A percentile compares a stretch with the other conserved stretches of the same genome.
Conservation (phyloP, 129 eudicot species). For the Glebionis coronaria region DNA sequence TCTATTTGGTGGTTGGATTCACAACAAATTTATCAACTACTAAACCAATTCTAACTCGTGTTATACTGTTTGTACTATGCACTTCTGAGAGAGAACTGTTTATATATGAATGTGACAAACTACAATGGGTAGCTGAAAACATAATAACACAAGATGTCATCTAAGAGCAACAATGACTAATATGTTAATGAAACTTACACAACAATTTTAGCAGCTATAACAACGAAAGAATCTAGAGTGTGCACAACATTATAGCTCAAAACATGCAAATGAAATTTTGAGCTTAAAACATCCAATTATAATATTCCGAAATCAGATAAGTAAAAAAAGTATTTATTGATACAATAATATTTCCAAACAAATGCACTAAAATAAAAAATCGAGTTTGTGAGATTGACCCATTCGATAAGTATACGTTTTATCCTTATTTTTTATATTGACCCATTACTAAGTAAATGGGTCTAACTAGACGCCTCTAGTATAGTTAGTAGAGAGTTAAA, state of each 20-base stretch:
- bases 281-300: neutral
- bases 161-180: constrained; percentile 13
- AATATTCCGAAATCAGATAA: neutral
- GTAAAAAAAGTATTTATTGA: too few species aligned
- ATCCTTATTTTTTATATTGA: too few species aligned
- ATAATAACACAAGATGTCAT: constrained; percentile 50
- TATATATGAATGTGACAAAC: too few species aligned
- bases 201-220: constrained; percentile 98
- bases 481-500: too few species aligned
- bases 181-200: constrained; percentile 49
- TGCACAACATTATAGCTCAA: constrained; percentile 98
- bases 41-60: constrained; percentile 93
- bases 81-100: constrained; percentile 93
- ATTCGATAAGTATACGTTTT: too few species aligned
- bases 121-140: too few species aligned
- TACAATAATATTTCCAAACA: too few species aligned
- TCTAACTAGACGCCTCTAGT: too few species aligned
- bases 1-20: constrained; percentile 83
- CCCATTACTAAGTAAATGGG: too few species aligned
- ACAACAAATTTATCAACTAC: constrained; percentile 76
- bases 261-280: constrained; percentile 43
- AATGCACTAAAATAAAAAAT: too few species aligned
- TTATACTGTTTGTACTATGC: constrained; percentile 66
- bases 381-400: too few species aligned
- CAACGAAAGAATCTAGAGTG: constrained; percentile 91